Percentiles rank a stretch among this genome's conserved stretches.
Evolutionary conservation across 352 stramenopile species (phyloP).

Genomic region (Globisporangium sylvaticum): DNA sequence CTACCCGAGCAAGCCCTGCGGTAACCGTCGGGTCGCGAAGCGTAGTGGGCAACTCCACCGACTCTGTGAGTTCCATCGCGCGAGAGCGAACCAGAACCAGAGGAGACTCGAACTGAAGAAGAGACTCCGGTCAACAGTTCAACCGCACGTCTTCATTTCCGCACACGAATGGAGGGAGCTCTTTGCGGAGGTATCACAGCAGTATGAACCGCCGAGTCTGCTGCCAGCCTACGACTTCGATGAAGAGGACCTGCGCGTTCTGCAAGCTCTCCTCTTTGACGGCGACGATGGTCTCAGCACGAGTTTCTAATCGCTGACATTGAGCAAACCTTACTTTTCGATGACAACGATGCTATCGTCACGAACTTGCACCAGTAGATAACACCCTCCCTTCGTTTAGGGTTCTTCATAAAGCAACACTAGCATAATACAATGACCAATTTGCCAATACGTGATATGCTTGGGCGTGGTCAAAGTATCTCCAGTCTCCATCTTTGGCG

Average conservation of each 20-base stretch:
- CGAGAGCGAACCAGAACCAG: conserved; percentile 65
- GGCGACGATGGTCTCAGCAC: neutral
- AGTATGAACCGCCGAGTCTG: neutral
- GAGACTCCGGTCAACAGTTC: neutral
- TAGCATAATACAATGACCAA: no score
- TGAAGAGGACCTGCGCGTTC: conserved; percentile 8
- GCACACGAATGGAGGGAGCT: neutral
- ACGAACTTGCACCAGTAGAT: no score
- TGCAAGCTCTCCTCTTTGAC: conserved; percentile 5
- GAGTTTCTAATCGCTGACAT: no score
- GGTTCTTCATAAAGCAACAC: no score
- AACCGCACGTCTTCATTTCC: neutral
- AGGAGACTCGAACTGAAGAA: conserved; percentile 35
- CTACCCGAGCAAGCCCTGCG: neutral
- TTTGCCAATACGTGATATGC: no score
- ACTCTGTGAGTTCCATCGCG: conserved; percentile 50
- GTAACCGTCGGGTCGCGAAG: conserved; percentile 9
- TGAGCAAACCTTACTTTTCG: no score
- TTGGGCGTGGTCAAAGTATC: no score
- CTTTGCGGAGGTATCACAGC: neutral
- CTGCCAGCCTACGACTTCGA: neutral
- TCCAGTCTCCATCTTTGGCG: no score
- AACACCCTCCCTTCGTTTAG: no score
- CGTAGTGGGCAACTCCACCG: conserved; percentile 35
- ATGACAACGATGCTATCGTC: no score